A percentile compares a stretch with the other conserved stretches of the same genome.
Evolutionary conservation across 768 basidiomycete genomes (phyloP).

Genomic region (Gloeopeniophorella convolvens): DNA sequence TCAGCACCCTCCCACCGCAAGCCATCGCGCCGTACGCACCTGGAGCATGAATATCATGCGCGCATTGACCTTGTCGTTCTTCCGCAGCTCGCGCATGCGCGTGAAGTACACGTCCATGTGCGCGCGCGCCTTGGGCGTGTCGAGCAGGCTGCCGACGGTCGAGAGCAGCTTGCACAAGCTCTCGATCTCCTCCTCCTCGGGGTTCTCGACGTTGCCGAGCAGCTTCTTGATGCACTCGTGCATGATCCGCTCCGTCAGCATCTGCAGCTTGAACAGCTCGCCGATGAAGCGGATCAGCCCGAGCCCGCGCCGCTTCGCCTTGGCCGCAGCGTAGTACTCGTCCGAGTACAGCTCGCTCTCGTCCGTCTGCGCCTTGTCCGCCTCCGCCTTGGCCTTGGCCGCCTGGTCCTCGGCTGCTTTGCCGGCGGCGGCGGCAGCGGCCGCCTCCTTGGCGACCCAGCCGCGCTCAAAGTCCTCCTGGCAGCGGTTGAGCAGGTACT

Average conservation of each 20-base stretch:
- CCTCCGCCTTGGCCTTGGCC: conserved; percentile 39
- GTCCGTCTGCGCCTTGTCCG: conserved; percentile 31
- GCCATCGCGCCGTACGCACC: conserved; percentile 40
- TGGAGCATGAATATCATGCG: conserved; percentile 95
- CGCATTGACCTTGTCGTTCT: conserved; percentile 67
- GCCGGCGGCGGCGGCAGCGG: conserved; percentile 77
- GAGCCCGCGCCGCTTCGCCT: conserved; percentile 94
- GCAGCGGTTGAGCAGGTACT: conserved; percentile 93
- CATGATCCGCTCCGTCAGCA: conserved; percentile 98
- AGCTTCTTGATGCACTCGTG: conserved; percentile 97
- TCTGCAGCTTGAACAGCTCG: conserved; percentile 97
- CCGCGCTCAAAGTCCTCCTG: conserved; percentile 98
- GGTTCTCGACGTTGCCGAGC: conserved; percentile 86
- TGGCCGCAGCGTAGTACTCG: conserved; percentile 93
- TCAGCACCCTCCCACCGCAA: conserved; percentile 3
- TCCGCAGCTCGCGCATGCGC: conserved; percentile 78
- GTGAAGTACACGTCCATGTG: conserved; percentile 93
- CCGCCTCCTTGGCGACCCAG: conserved; percentile 84
- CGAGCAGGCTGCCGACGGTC: conserved; percentile 81
- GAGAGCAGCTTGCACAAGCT: conserved; percentile 87
- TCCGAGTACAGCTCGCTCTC: conserved; percentile 84
- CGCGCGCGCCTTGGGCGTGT: conserved; percentile 71
- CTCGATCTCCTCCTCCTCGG: conserved; percentile 98
- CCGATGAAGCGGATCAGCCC: conserved; percentile 98
- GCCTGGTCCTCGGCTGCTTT: conserved; percentile 87